Evolutionary conservation across 192 early-diverging fungal genomes (phyloP), one percentile per base, ranked within the genome.

Genomic region (Podila minutissima): DNA sequence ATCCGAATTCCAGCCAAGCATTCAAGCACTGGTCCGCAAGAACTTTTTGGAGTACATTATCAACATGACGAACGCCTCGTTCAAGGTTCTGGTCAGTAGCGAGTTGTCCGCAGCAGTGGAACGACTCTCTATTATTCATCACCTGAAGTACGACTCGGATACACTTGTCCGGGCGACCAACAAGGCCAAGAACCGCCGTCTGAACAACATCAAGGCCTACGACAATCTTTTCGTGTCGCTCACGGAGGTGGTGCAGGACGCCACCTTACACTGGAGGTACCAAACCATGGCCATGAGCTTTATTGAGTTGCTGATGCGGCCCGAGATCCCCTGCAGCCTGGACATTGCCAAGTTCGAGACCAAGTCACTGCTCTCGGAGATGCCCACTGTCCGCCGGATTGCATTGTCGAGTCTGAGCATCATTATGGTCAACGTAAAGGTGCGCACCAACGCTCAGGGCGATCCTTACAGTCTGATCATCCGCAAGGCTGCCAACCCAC

Each of bases 181-280:
- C 31, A 81, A 73, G 48, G 60, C 62, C 32, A 81, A 81, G 62
- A 74, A 69, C 33, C 62, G 81, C 8, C 69, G 69, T 37, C 64
- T 73, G 20, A 75, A 77, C 48, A 76, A 72, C 66, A 66, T 83
- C 55, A 75, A 86, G 59, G 73, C 86, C 0, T 84, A 83, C n/a
- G 70, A 82, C 53, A 69, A 81, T 31, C 59, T 88, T 19, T 50
- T 85, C 5, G 68, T 71, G 28, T 77, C 85, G 15, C 85, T 97
- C 67, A 83, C 93, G 19, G 87, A 84, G 19, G 74, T 94, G 41
- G 71, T 92, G 28, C 84, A 89, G 49, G 85, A 89, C 51, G 82
- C 87, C 3, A 85, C 85, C 11, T 78, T 94, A 0, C 96, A 95
- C 35, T 95, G 96, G 95, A 89, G 94, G 15, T 95, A 95, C 84